Base-by-base conservation (phyloP, 2,329 filamentous ascomycete species). In the Ascochyta pisi region DNA sequence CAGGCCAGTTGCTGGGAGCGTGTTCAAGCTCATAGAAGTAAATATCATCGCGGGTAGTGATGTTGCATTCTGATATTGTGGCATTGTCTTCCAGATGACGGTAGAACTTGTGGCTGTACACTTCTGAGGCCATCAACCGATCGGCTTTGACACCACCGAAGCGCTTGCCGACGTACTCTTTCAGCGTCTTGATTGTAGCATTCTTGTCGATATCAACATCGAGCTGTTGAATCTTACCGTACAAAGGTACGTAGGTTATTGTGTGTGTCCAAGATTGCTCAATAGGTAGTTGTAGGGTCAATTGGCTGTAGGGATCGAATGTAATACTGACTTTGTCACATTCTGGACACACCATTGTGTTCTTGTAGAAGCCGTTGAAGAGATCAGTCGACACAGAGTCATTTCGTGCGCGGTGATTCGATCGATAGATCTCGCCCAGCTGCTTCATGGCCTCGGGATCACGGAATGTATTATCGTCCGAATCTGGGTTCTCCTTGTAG, bases 311-410 rank as follows among this genome's bases (percentile, higher is more conserved):
- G 0, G 95, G 95, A 73, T 99, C 95, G 70, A 99, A 99, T 0
- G 95, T 98, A 67, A 99, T 96, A 84, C 93, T 97, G 76, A 98
- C 90, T 78, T 98, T 99, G 65, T 89, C 84, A 74, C 95, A 99
- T 7, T 84, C 85, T 0, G 95, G 95, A 71, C 95, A 99, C 61
- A 95, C 89, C 61, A 99, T 84, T 0, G 94, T 98, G 40, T 96
- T 98, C 79, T 98, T 97, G 84, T 98, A 99, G 84, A 98, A 92
- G 61, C 95, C 95, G 22, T 92, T 96, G 75, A 99, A 99, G 10
- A 99, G 83, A 72, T 99, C 95, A 54, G 92, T 94, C 63, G 97
- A 91, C 37, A 98, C 89, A 0, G 95, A 98, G 71, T 98, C 92
- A 65, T 99, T 96, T 48, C 95, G 88, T 61, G 89, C 88, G 70